phyloP scores from a whole-genome alignment of 192 early-diverging fungal genomes.

The Coemansia nantahalensis region DNA sequence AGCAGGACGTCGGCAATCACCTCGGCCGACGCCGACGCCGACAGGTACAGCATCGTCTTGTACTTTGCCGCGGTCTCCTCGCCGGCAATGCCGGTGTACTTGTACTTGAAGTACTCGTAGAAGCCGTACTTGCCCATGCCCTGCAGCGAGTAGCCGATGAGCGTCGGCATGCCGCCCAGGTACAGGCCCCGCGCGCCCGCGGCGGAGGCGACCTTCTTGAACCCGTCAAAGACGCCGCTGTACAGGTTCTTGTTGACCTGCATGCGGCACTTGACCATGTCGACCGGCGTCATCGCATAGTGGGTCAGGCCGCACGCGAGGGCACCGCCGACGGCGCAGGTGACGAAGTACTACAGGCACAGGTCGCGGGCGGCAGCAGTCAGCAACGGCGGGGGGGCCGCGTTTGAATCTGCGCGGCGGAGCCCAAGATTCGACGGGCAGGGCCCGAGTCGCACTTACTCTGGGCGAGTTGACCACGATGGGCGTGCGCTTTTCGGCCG shows the following conservation, averaged over 20 bases:
- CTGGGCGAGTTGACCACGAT: constrained; percentile 53
- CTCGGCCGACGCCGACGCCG: constrained; percentile 77
- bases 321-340: constrained; percentile 61
- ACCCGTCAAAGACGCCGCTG: constrained; percentile 55
- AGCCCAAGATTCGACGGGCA: not conserved
- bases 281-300: constrained; percentile 58
- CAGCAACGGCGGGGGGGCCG: no score
- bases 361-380: no score
- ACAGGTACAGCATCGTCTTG: constrained; percentile 68
- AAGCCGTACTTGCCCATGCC: constrained; percentile 88
- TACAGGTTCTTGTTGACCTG: constrained; percentile 57
- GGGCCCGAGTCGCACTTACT: no score
- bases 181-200: constrained; percentile 73
- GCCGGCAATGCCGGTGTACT: constrained; percentile 60
- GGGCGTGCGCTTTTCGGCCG: constrained; percentile 41
- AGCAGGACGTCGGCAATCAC: constrained; percentile 78
- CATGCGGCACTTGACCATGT: constrained; percentile 59
- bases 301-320: constrained; percentile 69
- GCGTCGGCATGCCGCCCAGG: constrained; percentile 75
- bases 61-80: constrained; percentile 73
- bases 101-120: constrained; percentile 88
- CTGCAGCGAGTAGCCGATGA: constrained; percentile 82
- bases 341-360: constrained; percentile 57
- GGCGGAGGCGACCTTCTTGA: constrained; percentile 55
- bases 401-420: not conserved